A percentile compares a stretch with the other conserved stretches of the same genome.
Evolutionary conservation across 495 filamentous ascomycete genomes (phyloP).

Genomic region (Penicillium macrosclerotiorum): DNA sequence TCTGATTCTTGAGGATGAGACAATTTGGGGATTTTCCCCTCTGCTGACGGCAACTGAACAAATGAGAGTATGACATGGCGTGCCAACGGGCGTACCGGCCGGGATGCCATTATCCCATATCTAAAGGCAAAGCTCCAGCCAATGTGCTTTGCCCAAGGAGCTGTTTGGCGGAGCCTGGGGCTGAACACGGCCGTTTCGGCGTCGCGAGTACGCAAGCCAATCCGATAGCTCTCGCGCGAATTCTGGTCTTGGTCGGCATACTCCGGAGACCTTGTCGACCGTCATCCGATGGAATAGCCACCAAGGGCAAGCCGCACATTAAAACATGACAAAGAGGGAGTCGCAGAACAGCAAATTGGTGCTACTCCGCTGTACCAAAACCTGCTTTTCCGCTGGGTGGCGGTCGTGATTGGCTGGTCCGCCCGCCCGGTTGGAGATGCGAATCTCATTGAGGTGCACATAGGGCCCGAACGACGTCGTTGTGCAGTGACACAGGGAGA

Average conservation of each 20-base stretch:
- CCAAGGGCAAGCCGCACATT: background rate
- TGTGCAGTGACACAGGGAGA: slow-evolving; percentile 2
- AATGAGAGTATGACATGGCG: too few species aligned
- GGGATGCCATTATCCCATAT: too few species aligned
- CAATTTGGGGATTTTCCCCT: too few species aligned
- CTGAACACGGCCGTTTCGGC: too few species aligned
- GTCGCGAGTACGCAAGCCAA: too few species aligned
- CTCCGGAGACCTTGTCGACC: slow-evolving; percentile 3
- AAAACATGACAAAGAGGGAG: slow-evolving; percentile 11
- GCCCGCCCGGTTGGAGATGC: slow-evolving; percentile 19
- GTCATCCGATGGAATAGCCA: background rate
- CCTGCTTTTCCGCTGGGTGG: slow-evolving; percentile 20
- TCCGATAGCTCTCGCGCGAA: background rate
- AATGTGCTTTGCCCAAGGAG: too few species aligned
- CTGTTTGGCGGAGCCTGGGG: too few species aligned
- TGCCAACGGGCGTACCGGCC: too few species aligned
- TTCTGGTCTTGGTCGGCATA: slow-evolving; percentile 3
- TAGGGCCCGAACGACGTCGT: background rate
- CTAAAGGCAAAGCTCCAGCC: too few species aligned
- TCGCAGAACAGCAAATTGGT: background rate
- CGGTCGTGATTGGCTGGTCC: slow-evolving; percentile 24
- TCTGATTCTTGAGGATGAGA: too few species aligned
- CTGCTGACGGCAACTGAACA: too few species aligned
- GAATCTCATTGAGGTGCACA: background rate
- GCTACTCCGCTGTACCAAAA: slow-evolving; percentile 15